Evolutionary conservation across 192 early-diverging fungal species (phyloP).

Genomic region (Radiomyces spectabilis): DNA sequence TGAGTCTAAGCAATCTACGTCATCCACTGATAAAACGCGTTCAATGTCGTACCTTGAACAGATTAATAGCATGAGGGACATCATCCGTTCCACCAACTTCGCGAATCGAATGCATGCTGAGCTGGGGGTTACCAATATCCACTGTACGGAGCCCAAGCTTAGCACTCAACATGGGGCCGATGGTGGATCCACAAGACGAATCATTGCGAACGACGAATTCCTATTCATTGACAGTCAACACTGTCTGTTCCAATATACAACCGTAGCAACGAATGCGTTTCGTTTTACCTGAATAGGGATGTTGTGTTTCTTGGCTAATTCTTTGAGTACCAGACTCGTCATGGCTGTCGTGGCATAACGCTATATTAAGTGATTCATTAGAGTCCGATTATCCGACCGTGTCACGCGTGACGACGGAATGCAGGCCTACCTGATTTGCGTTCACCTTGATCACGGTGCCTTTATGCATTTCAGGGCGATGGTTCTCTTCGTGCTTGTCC

Average conservation of each 20-base stretch:
- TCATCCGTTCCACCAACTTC: conserved; percentile 88
- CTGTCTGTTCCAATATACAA: too few relatives aligned
- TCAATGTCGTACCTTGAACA: conserved; percentile 87
- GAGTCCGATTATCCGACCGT: too few relatives aligned
- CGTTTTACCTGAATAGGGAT: conserved; percentile 85
- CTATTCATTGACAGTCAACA: too few relatives aligned
- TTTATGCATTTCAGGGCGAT: conserved; percentile 85
- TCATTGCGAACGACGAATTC: conserved; percentile 92
- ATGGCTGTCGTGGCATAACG: conserved; percentile 74
- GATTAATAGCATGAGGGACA: conserved; percentile 70
- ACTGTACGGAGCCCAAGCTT: conserved; percentile 89
- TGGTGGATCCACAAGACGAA: conserved; percentile 87
- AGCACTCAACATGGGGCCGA: conserved; percentile 93
- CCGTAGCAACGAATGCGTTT: conserved; percentile 42
- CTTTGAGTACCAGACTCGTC: conserved; percentile 63
- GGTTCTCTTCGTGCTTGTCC: conserved; percentile 92
- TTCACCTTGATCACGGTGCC: conserved; percentile 96
- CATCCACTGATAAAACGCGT: too few relatives aligned
- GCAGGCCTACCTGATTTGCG: conserved; percentile 91
- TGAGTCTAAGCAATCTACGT: background rate
- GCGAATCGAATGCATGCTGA: conserved; percentile 97
- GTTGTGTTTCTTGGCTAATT: conserved; percentile 66
- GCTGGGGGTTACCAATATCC: conserved; percentile 93
- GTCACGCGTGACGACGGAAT: too few relatives aligned
- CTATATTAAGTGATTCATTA: too few relatives aligned